Conservation (phyloP, 257 asterid species). For the Nicotiana sylvestris region DNA sequence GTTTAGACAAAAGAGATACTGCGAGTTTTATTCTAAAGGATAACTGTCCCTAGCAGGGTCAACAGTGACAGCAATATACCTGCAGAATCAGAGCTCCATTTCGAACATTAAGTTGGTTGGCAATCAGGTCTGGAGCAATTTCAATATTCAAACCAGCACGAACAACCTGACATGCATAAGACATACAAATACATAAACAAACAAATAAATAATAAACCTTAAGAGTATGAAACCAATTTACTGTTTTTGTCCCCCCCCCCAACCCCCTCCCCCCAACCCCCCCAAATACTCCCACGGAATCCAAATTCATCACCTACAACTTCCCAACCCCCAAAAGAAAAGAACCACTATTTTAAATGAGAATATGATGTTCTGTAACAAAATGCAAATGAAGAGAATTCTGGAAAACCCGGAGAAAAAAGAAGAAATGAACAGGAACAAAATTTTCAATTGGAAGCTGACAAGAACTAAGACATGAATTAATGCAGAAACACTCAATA, state of each 20-base stretch:
- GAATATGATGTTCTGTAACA: background rate
- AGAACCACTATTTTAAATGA: background rate
- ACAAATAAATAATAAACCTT: background rate
- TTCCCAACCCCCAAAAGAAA: background rate
- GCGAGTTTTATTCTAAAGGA: background rate
- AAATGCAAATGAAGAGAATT: background rate
- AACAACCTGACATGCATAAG: constrained; percentile 43
- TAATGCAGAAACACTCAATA: constrained; percentile 18
- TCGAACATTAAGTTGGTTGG: constrained; percentile 89
- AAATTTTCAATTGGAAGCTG: background rate
- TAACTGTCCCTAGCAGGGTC: background rate
- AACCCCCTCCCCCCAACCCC: too few species aligned
- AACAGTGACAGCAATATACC: constrained; percentile 33
- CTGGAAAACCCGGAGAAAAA: background rate
- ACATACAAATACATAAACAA: background rate
- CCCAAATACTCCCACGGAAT: background rate
- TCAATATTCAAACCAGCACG: constrained; percentile 79
- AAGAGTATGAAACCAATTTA: background rate
- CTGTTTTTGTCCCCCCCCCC: too few species aligned
- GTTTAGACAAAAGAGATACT: background rate
- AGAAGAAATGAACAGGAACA: background rate
- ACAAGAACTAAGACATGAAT: background rate
- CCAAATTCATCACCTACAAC: background rate
- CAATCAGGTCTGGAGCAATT: constrained; percentile 71
- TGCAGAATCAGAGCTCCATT: constrained; percentile 80